These are phyloP conservation scores for Salisapilia sapeloensis DNA, from an alignment of 352 stramenopile genomes.

Conservation along the genomic window DNA sequence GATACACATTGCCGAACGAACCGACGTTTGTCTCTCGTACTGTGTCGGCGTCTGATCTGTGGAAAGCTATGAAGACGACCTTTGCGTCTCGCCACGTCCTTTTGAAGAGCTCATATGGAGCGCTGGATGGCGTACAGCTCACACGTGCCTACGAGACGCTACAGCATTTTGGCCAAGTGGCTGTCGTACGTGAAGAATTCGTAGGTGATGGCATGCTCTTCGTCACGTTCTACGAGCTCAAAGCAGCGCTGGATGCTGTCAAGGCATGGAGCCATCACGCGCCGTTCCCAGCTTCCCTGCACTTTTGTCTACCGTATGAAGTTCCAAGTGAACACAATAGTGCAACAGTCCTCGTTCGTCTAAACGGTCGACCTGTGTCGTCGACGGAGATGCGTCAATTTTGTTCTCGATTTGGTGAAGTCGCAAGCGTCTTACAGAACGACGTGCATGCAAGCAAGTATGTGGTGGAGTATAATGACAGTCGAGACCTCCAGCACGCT, in stretches of 20 bases:
- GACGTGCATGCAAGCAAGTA: constrained; percentile 21
- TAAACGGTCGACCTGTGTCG: constrained; percentile 9
- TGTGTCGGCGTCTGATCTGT: constrained; percentile 17
- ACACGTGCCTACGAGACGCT: constrained; percentile 26
- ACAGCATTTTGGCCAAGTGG: constrained; percentile 48
- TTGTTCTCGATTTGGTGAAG: constrained; percentile 47
- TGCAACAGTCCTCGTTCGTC: constrained; percentile 31
- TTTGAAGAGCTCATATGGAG: constrained; percentile 16
- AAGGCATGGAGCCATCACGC: constrained; percentile 22
- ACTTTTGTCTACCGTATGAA: constrained; percentile 61
- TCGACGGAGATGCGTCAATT: constrained; percentile 33
- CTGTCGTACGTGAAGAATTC: constrained; percentile 25
- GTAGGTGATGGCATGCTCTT: constrained; percentile 37
- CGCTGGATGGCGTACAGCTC: constrained; percentile 19
- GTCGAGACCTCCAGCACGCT: constrained; percentile 20
- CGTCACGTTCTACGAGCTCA: constrained; percentile 58
- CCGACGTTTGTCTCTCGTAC: too few relatives aligned
- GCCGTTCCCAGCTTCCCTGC: constrained; percentile 10
- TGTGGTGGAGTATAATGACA: constrained; percentile 65
- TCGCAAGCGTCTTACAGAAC: constrained; percentile 51
- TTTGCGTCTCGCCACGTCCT: constrained; percentile 53
- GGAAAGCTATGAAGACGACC: constrained; percentile 26
- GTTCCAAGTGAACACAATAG: constrained; percentile 39
- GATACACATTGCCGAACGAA: too few relatives aligned
- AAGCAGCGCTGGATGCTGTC: constrained; percentile 34